Base-by-base conservation (phyloP, 2,329 filamentous ascomycete genomes). In the Penicillium sp. region DNA sequence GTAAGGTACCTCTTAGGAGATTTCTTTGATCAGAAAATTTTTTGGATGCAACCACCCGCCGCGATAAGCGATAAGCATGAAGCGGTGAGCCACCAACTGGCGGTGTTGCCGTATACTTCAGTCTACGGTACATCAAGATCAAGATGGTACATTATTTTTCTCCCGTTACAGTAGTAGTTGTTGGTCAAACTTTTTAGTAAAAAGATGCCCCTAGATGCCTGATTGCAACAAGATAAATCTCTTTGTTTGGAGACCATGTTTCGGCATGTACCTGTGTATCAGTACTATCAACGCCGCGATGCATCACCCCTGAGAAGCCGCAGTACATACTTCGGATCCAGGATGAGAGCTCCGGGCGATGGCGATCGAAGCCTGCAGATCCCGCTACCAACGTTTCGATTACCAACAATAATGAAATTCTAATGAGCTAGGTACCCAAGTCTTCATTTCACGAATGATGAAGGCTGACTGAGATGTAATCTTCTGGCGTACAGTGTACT, bases 41-140 rank as follows among this genome's bases (percentile, higher is more conserved):
- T 37, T 49, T 53, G 15, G 34, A 59, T 59, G 49, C 34, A 53
- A 47, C 53, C 42, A 31, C 15, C 5, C 15, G 25, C 12, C 52
- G 60, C 54, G 58, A 66, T 60, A 65, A 66, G 53, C 60, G 61
- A 69, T 65, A 64, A 63, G 59, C 57, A 45, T 45, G 50, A 41
- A 57, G 48, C 57, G 49, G 56, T 60, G 58, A 60, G 41, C 8
- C 5, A 17, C 25, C 12, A 48, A 58, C 35, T 17, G 34, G 47
- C 57, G 52, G 57, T 59, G 45, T 54, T 54, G 41, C 6, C 5
- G 31, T 25, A 15, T 28, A 28, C 12, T 22, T 25, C 42, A 20
- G n/a, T 2, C 8, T 37, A 17, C 3, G 10, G 31, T 31, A 31
- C 31, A 31, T 31, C 31, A 31, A 31, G 31, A 3, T 31, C 8